Conservation (phyloP, 2,329 filamentous ascomycete species). For the Neonectria ditissima region DNA sequence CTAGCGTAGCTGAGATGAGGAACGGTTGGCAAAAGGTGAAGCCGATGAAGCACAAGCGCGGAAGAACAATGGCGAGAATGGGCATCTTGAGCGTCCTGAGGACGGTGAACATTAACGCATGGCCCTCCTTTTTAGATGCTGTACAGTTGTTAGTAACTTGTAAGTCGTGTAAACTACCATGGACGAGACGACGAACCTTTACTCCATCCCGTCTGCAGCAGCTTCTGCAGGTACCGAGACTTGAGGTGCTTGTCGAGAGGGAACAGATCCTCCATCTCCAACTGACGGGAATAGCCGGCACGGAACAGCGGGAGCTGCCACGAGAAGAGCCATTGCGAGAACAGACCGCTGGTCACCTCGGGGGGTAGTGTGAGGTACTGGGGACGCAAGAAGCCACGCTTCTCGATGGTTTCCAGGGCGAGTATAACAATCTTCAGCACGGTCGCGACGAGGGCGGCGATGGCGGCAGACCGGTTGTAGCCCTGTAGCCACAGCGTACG, state of each 20-base stretch:
- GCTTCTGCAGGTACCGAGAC: slow-evolving; percentile 29
- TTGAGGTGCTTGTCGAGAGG: slow-evolving; percentile 32
- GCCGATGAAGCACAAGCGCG: slow-evolving; percentile 33
- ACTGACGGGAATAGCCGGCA: slow-evolving; percentile 24
- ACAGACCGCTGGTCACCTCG: slow-evolving; percentile 25
- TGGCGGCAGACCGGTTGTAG: slow-evolving; percentile 23
- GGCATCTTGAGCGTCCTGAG: slow-evolving; percentile 25
- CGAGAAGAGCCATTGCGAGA: slow-evolving; percentile 34
- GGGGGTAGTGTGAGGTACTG: slow-evolving; percentile 26
- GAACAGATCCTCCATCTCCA: slow-evolving; percentile 28
- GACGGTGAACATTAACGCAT: slow-evolving; percentile 23
- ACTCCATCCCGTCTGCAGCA: slow-evolving; percentile 24
- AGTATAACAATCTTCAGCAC: slow-evolving; percentile 29
- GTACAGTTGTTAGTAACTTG: slow-evolving; percentile 9
- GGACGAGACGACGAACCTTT: slow-evolving; percentile 14
- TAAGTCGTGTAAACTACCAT: not conserved
- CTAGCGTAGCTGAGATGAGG: slow-evolving; percentile 34
- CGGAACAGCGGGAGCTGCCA: slow-evolving; percentile 33
- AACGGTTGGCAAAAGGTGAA: slow-evolving; percentile 39
- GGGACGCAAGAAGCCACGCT: slow-evolving; percentile 26
- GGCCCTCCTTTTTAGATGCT: slow-evolving; percentile 17
- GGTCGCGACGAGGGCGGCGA: slow-evolving; percentile 24
- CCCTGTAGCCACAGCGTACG: slow-evolving; percentile 37
- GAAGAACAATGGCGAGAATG: slow-evolving; percentile 25
- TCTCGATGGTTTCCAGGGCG: slow-evolving; percentile 23